phyloP scores from a whole-genome alignment of 148 eudicot species.

The Cornus controversa region DNA sequence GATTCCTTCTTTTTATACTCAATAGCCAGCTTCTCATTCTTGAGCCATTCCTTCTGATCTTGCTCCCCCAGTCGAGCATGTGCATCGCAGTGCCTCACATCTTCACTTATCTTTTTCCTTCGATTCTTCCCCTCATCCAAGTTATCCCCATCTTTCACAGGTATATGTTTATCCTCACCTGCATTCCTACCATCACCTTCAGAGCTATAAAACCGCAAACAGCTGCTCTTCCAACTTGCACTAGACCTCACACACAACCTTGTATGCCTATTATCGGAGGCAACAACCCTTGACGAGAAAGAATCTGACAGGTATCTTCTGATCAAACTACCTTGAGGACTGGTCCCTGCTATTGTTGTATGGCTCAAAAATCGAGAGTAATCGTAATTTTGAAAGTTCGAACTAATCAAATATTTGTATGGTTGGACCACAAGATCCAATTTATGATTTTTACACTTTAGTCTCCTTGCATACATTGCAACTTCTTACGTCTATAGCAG shows the following conservation, averaged over 20 bases:
- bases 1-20: conserved; percentile 85
- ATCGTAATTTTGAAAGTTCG: conserved; percentile 25
- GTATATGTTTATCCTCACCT: conserved; percentile 58
- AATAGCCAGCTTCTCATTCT: conserved; percentile 71
- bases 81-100: conserved; percentile 44
- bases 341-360: conserved; percentile 21
- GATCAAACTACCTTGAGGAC: conserved; percentile 25
- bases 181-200: conserved; percentile 88
- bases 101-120: conserved; percentile 30
- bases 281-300: conserved; percentile 18
- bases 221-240: conserved; percentile 28
- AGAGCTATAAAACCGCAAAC: conserved; percentile 61
- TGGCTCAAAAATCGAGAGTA: conserved; percentile 22
- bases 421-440: conserved; percentile 53
- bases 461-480: conserved; percentile 73
- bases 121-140: conserved; percentile 38
- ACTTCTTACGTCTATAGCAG: conserved; percentile 21
- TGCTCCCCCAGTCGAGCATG: conserved; percentile 88
- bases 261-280: conserved; percentile 18
- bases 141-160: conserved; percentile 41
- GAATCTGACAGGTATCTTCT: conserved; percentile 36
- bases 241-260: conserved; percentile 31
- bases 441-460: conserved; percentile 49
- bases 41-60: conserved; percentile 95
- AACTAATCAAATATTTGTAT: conserved; percentile 36